Evolutionary conservation across 1,139 yeast species (phyloP).

Genomic region (Sugiyamaella xylanicola): DNA sequence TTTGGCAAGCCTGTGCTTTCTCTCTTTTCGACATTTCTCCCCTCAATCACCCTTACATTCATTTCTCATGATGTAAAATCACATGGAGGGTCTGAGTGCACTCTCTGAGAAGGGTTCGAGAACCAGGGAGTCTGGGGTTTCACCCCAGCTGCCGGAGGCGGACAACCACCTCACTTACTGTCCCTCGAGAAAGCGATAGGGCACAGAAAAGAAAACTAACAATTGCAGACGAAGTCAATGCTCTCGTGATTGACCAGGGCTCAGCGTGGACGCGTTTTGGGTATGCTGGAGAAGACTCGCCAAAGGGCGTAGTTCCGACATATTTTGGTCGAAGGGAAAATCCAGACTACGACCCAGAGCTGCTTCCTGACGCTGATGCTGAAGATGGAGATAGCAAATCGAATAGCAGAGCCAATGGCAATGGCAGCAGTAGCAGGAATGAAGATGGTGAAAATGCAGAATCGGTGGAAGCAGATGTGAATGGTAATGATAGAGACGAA

Average conservation of each 20-base stretch:
- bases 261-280: slow-evolving; percentile 82
- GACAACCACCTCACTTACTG: too few species aligned
- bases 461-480: not conserved
- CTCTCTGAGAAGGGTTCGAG: too few species aligned
- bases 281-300: slow-evolving; percentile 92
- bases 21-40: too few species aligned
- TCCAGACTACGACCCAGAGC: slow-evolving; percentile 30
- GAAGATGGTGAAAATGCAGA: not conserved
- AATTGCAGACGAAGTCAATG: slow-evolving; percentile 73
- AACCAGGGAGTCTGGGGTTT: too few species aligned
- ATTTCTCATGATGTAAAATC: too few species aligned
- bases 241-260: slow-evolving; percentile 91
- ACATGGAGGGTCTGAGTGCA: too few species aligned
- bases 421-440: not conserved
- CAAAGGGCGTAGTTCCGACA: slow-evolving; percentile 75
- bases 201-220: slow-evolving; percentile 4
- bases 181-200: too few species aligned
- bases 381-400: slow-evolving; percentile 1
- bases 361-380: slow-evolving; percentile 25
- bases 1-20: too few species aligned
- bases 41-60: too few species aligned
- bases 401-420: slow-evolving; percentile 2
- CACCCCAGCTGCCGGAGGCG: too few species aligned
- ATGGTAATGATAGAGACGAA: slow-evolving; percentile 15
- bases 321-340: slow-evolving; percentile 34